Evolutionary conservation across 2,329 filamentous ascomycete genomes (phyloP), one percentile per base, ranked within the genome.

Genomic region (Thielaviopsis musarum): DNA sequence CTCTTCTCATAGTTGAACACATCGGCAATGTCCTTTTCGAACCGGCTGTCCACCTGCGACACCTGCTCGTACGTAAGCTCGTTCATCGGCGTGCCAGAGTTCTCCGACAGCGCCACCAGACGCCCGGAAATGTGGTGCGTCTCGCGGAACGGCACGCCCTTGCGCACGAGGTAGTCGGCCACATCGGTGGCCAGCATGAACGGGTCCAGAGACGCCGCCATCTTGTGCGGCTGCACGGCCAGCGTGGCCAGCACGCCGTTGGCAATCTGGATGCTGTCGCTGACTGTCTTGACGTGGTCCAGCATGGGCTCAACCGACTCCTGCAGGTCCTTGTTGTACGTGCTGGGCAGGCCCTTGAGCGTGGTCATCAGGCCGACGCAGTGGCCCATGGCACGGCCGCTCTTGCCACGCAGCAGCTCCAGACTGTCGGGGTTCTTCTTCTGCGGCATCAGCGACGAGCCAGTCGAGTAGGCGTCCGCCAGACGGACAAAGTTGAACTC

Each of bases 301-400:
- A 95, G 80, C 73, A 95, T 82, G n/a, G 86, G 85, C 75, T 94
- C 86, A 63, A 88, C 84, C 61, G 82, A 85, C 73, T 95, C 89
- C 72, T 95, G 88, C n/a, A 94, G 72, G 70, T 95, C 88, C 73
- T 94, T 95, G 76, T 94, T 91, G 76, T 94, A 94, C 2, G 86
- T 89, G 52, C 80, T 86, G 1, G 88, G 87, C 28, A 93, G 79
- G 59, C 85, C 85, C 69, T 80, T 79, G 59, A 74, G 77, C 45
- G 83, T 87, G 73, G 60, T 81, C 66, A 91, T 88, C 64, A 93
- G 73, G 45, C 87, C 88, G 5, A 85, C 80, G 82, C 91, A 87
- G 64, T 89, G 84, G 26, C 88, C 89, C 67, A 94, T 91, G 3
- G 83, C 79, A 65, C 85, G 78, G 1, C 87, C 88, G 56, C 77